Evolutionary conservation across 257 asterid species (phyloP), one percentile per base, ranked within the genome.

Genomic region (Capsicum chinense): DNA sequence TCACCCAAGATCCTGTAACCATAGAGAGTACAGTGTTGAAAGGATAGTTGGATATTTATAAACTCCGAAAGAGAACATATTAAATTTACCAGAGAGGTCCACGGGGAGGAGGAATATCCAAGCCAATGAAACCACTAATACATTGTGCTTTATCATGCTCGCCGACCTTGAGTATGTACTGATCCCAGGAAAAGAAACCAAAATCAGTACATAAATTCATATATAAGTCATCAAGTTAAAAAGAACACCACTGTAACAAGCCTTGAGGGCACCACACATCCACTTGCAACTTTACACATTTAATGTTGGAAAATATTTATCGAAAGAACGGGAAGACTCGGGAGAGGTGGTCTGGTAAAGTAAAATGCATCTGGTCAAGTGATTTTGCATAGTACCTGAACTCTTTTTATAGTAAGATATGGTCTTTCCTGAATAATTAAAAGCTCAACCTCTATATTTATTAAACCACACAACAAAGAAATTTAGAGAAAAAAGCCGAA

Each of bases 21-120:
- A 78, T 54, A 33, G 0, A 54, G 9, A 78, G 47, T 56, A 52
- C 50, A 33, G 15, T 42, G 7, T 26, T 16, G 33, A 54, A 33
- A 54, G 50, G 60, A 54, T 33, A 1, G 64, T 7, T 54, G 16
- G 33, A 47, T 69, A 42, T 42, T 14, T 26, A 78, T 54, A 4
- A 14, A 3, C 66, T 54, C 7, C 42, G 5, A 54, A 52, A 33
- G 33, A 54, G 9, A 52, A 54, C 64, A 8, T 54, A 33, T 8
- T 42, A 83, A 50, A 69, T 83, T 79, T 94, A 97, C 99, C 99
- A 97, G 68, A 97, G 98, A 74, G 99, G 99, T 68, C 99, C 99
- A 16, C 97, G 97, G 39, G 99, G 98, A 71, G 99, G 98, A 83
- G 99, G 97, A 16, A 97, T 83, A 68, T 97, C 99, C 9, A 97